phyloP scores from a whole-genome alignment of 495 filamentous ascomycete species.

The Niebla homalea region DNA sequence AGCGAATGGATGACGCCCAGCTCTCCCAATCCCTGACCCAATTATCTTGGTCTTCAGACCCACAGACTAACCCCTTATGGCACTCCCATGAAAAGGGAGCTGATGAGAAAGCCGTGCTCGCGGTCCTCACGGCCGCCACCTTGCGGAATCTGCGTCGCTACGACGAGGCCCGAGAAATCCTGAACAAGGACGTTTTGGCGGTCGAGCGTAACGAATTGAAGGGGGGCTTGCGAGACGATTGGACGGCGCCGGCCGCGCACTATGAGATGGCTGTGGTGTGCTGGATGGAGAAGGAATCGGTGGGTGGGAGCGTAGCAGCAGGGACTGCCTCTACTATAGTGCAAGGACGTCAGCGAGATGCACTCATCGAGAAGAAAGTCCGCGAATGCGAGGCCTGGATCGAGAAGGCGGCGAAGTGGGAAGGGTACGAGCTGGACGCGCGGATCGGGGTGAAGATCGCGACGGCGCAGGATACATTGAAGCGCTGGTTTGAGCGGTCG shows the following conservation, averaged over 20 bases:
- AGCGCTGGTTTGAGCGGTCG: constrained; percentile 39
- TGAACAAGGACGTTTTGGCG: constrained; percentile 46
- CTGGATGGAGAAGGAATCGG: constrained; percentile 42
- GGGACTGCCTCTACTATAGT: too few species aligned
- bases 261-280: constrained; percentile 80
- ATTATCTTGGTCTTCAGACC: constrained; percentile 50
- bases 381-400: constrained; percentile 59
- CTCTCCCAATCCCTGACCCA: constrained; percentile 48
- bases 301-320: too few species aligned
- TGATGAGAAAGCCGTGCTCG: constrained; percentile 64
- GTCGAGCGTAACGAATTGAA: constrained; percentile 60
- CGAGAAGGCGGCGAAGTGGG: constrained; percentile 71
- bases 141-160: constrained; percentile 47
- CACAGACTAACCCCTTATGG: constrained; percentile 40
- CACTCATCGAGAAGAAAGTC: constrained; percentile 38
- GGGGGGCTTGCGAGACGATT: constrained; percentile 64
- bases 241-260: constrained; percentile 63
- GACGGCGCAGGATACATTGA: constrained; percentile 65
- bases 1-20: constrained; percentile 55
- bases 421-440: constrained; percentile 74
- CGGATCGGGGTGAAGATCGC: constrained; percentile 76
- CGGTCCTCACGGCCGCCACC: constrained; percentile 54
- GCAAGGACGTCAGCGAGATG: too few species aligned
- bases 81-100: constrained; percentile 34
- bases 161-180: constrained; percentile 47